Percentiles rank a stretch among this genome's conserved stretches.
Evolutionary conservation across 1,139 yeast species (phyloP).

Genomic region (Yamadazyma taylorii): DNA sequence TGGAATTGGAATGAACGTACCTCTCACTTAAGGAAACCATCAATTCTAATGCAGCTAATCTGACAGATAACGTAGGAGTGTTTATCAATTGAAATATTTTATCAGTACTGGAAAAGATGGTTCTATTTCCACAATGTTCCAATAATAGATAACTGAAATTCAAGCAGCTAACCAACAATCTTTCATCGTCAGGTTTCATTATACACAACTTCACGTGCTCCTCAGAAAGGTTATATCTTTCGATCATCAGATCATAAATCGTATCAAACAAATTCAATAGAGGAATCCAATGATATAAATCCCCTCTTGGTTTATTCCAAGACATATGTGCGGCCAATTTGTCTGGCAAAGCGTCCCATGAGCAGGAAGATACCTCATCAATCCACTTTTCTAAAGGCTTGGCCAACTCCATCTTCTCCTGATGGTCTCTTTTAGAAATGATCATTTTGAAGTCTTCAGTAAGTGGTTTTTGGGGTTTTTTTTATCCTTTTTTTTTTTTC

Average conservation of each 20-base stretch:
- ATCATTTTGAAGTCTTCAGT: constrained; percentile 23
- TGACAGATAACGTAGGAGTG: constrained; percentile 59
- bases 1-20: constrained; percentile 44
- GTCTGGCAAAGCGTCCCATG: constrained; percentile 32
- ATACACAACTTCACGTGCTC: constrained; percentile 47
- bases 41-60: constrained; percentile 64
- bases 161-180: constrained; percentile 51
- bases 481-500: no score
- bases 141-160: constrained; percentile 63
- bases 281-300: constrained; percentile 74
- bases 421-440: constrained; percentile 32
- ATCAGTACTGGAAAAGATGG: constrained; percentile 66
- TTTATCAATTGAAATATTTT: constrained; percentile 60
- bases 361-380: constrained; percentile 30
- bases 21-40: constrained; percentile 62
- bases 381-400: constrained; percentile 39
- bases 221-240: constrained; percentile 53
- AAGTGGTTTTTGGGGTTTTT: no score
- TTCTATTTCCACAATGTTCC: constrained; percentile 68
- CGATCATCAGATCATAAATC: constrained; percentile 54
- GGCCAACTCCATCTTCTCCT: constrained; percentile 34
- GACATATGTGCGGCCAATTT: constrained; percentile 27
- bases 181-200: constrained; percentile 47
- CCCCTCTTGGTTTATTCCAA: constrained; percentile 75
- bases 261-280: constrained; percentile 75